Conservation (phyloP, 306 rosid species). For the Inga leiocalycina region DNA sequence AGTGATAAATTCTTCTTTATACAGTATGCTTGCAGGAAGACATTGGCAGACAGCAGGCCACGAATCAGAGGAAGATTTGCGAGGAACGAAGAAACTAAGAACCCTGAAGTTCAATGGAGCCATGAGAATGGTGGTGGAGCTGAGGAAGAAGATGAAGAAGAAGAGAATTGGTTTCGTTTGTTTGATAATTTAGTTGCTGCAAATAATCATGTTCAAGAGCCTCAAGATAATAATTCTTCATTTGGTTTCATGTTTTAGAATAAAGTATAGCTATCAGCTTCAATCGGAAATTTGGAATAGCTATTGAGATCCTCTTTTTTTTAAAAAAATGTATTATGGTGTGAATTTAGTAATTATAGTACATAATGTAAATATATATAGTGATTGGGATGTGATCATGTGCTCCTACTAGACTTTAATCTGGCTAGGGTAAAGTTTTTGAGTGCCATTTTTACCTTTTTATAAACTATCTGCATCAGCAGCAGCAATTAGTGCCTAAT, state of each 20-base stretch:
- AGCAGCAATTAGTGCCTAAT: constrained; percentile 27
- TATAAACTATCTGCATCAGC: constrained; percentile 21
- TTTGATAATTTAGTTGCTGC: constrained; percentile 64
- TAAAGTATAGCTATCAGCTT: constrained; percentile 4
- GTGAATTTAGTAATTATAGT: constrained; percentile 18
- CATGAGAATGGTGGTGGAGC: constrained; percentile 38
- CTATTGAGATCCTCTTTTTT: neutral
- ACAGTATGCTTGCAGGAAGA: constrained; percentile 90
- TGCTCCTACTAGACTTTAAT: constrained; percentile 36
- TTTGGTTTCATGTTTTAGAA: constrained; percentile 31
- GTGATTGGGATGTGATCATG: constrained; percentile 42
- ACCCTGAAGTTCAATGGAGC: constrained; percentile 53
- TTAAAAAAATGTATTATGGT: neutral
- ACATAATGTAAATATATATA: constrained; percentile 36
- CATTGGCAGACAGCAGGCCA: constrained; percentile 92
- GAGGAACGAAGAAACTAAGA: constrained; percentile 63
- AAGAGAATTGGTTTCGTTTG: constrained; percentile 66
- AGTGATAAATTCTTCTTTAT: neutral
- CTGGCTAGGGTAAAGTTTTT: constrained; percentile 39
- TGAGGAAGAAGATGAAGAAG: constrained; percentile 63
- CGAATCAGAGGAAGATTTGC: constrained; percentile 90
- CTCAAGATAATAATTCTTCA: constrained; percentile 19
- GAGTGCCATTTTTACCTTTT: constrained; percentile 39
- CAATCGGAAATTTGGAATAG: neutral
- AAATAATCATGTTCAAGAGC: constrained; percentile 48